A percentile compares a stretch with the other conserved stretches of the same genome.
Conservation (phyloP, 2,329 filamentous ascomycete species). For the Lithohypha guttulata region DNA sequence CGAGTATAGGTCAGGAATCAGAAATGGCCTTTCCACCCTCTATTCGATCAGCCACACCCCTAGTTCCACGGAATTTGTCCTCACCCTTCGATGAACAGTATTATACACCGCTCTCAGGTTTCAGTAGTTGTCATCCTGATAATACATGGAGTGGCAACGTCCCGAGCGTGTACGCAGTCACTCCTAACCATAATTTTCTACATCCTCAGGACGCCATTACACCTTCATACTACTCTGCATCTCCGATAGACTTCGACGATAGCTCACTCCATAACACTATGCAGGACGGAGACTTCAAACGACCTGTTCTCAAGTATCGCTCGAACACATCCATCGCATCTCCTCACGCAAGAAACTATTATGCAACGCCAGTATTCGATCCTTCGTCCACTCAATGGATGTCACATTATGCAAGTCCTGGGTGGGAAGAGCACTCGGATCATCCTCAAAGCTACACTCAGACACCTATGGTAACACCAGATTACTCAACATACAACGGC, state of each 20-base stretch:
- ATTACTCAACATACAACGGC: background rate
- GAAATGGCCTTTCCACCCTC: too few relatives aligned
- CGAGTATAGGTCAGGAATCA: too few relatives aligned
- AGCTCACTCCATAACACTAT: too few relatives aligned
- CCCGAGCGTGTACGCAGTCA: too few relatives aligned
- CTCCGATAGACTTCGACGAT: too few relatives aligned
- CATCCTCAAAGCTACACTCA: background rate
- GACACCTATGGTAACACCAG: background rate
- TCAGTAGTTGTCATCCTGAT: background rate
- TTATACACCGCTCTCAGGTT: background rate
- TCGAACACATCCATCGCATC: background rate
- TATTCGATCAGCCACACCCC: too few relatives aligned
- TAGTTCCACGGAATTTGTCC: too few relatives aligned
- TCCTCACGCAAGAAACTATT: background rate
- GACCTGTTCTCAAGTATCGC: background rate
- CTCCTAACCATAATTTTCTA: too few relatives aligned
- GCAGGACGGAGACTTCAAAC: slow-evolving; percentile 3
- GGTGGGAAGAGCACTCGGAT: background rate
- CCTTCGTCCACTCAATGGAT: slow-evolving; percentile 4
- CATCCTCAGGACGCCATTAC: too few relatives aligned
- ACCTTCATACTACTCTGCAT: too few relatives aligned
- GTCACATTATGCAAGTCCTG: background rate
- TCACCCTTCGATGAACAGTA: background rate
- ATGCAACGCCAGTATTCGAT: background rate
- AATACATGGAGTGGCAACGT: background rate